phyloP scores from a whole-genome alignment of 495 filamentous ascomycete genomes.

The Neurospora tetraspora region DNA sequence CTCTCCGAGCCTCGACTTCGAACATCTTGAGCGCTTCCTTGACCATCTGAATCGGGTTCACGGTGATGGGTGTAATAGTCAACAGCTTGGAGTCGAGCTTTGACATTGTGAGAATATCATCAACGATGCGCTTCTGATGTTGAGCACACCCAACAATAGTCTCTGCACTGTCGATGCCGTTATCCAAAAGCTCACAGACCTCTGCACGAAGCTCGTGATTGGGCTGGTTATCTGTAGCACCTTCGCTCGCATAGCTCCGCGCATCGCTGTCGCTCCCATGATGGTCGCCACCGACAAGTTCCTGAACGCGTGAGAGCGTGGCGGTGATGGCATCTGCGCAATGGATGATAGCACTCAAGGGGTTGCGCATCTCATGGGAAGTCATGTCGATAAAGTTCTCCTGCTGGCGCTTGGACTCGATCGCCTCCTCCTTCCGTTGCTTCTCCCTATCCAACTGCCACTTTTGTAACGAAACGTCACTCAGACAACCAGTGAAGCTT shows the following conservation, averaged over 20 bases:
- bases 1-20: constrained; percentile 54
- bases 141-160: constrained; percentile 66
- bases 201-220: constrained; percentile 9
- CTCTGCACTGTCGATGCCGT: constrained; percentile 57
- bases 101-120: constrained; percentile 68
- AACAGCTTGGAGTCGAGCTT: constrained; percentile 69
- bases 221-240: not conserved
- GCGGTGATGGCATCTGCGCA: constrained; percentile 48
- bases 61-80: constrained; percentile 54
- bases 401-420: constrained; percentile 37
- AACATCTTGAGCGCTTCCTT: constrained; percentile 60
- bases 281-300: constrained; percentile 12
- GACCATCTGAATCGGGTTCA: constrained; percentile 54
- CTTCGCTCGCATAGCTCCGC: not conserved
- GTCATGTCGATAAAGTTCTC: constrained; percentile 75
- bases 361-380: constrained; percentile 70
- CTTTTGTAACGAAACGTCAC: constrained; percentile 29
- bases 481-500: constrained; percentile 29
- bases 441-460: constrained; percentile 29
- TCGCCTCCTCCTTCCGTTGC: constrained; percentile 32
- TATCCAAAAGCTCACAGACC: constrained; percentile 31
- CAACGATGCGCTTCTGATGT: constrained; percentile 73
- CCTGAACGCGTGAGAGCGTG: constrained; percentile 19
- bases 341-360: constrained; percentile 60
- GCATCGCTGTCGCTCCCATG: not conserved